Evolutionary conservation across 1,284 basidiomycete genomes (phyloP).

Genomic region (Boletellus deceptivus): DNA sequence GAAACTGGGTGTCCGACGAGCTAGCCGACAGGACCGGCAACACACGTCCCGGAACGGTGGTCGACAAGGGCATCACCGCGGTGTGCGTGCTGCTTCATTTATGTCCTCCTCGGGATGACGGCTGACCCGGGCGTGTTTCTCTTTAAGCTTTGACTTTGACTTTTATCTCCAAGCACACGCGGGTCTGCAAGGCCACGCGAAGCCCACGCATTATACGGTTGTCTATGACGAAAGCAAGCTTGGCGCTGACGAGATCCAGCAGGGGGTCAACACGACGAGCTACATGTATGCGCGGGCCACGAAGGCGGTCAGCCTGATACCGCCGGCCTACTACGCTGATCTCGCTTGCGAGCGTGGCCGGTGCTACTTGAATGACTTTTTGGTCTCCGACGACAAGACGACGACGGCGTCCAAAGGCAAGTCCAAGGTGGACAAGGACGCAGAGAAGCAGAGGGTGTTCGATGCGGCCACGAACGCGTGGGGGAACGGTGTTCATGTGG

Average conservation of each 20-base stretch:
- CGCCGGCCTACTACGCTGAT: conserved; percentile 75
- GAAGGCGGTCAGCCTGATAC: conserved; percentile 72
- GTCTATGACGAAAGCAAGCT: conserved; percentile 70
- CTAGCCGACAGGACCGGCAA: conserved; percentile 64
- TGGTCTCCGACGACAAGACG: conserved; percentile 49
- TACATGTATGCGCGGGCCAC: conserved; percentile 76
- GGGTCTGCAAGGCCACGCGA: conserved; percentile 37
- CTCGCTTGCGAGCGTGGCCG: conserved; percentile 73
- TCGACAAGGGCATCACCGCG: conserved; percentile 70
- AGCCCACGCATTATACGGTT: conserved; percentile 71
- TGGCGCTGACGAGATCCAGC: conserved; percentile 63
- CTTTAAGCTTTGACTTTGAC: conserved; percentile 61
- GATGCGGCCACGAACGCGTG: conserved; percentile 53
- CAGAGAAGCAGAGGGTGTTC: conserved; percentile 40
- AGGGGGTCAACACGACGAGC: conserved; percentile 60
- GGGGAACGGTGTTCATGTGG: conserved; percentile 61
- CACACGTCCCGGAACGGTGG: conserved; percentile 70
- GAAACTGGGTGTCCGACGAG: conserved; percentile 55
- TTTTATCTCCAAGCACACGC: conserved; percentile 78
- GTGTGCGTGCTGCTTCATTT: conserved; percentile 43
- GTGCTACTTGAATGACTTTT: conserved; percentile 65
- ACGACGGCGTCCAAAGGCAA: conserved; percentile 29
- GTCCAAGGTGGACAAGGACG: conserved; percentile 38
- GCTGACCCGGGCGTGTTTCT: not conserved
- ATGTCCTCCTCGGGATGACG: not conserved